Evolutionary conservation across 2,329 filamentous ascomycete species (phyloP).

Genomic region (Ustulina deusta): DNA sequence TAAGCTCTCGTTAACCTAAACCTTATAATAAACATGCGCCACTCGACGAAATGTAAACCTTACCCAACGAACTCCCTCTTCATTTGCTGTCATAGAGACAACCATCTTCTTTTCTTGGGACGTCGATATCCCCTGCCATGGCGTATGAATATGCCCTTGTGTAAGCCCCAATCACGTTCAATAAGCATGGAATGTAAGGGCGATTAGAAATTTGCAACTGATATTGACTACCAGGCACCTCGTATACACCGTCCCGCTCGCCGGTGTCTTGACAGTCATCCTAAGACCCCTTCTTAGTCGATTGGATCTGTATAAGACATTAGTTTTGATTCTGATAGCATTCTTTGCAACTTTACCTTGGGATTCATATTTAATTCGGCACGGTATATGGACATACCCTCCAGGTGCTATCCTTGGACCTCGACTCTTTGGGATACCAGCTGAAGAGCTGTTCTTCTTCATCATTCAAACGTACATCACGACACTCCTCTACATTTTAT

Average conservation of each 20-base stretch:
- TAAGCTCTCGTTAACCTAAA: conserved; percentile 19
- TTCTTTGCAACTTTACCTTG: conserved; percentile 78
- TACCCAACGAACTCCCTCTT: neutral
- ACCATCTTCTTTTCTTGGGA: conserved; percentile 12
- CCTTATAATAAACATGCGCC: conserved; percentile 33
- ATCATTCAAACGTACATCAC: conserved; percentile 81
- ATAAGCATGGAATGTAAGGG: neutral
- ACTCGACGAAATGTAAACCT: conserved; percentile 13
- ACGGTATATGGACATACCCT: conserved; percentile 78
- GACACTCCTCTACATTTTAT: conserved; percentile 73
- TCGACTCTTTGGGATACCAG: conserved; percentile 72
- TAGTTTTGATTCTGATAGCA: conserved; percentile 71
- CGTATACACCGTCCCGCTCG: conserved; percentile 75
- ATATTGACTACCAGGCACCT: conserved; percentile 63
- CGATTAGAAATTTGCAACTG: conserved; percentile 4
- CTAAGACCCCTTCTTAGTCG: conserved; percentile 71
- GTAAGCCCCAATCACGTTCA: conserved; percentile 39
- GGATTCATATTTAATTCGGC: conserved; percentile 80
- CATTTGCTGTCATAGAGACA: conserved; percentile 7
- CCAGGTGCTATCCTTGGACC: conserved; percentile 71
- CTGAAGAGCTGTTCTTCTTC: conserved; percentile 83
- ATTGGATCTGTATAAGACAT: conserved; percentile 72
- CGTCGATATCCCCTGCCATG: conserved; percentile 38
- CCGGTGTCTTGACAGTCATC: conserved; percentile 67
- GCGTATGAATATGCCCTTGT: conserved; percentile 50